Percentiles rank a stretch among this genome's conserved stretches.
These are phyloP conservation scores for Aureobasidium zeae DNA, from an alignment of 2,329 filamentous ascomycete species.

Conservation along the genomic window DNA sequence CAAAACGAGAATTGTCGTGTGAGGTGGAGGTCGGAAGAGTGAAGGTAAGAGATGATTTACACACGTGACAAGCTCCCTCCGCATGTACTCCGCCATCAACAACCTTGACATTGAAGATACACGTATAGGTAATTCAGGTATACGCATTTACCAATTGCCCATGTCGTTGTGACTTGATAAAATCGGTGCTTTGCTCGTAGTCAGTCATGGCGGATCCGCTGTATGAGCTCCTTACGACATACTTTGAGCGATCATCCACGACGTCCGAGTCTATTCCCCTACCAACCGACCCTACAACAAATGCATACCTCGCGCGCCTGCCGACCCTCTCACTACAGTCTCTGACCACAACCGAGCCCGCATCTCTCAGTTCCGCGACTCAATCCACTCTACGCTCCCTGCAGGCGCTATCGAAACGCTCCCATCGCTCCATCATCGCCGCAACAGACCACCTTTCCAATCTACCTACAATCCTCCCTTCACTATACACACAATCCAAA, in stretches of 20 bases:
- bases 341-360: conserved; percentile 65
- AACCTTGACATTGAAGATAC: no score
- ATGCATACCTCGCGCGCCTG: conserved; percentile 67
- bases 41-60: no score
- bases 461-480: conserved; percentile 61
- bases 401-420: conserved; percentile 81
- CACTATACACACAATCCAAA: conserved; percentile 54
- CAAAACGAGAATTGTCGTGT: no score
- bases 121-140: no score
- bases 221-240: conserved; percentile 61
- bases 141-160: background rate
- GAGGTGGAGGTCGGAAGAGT: no score
- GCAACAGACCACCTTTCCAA: conserved; percentile 71
- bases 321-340: conserved; percentile 66
- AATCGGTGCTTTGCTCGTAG: background rate
- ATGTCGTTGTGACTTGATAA: background rate
- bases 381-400: conserved; percentile 75
- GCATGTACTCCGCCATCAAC: no score
- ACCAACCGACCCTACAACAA: conserved; percentile 43
- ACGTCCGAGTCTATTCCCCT: conserved; percentile 27
- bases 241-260: conserved; percentile 40
- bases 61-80: no score
- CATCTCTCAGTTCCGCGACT: conserved; percentile 68
- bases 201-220: conserved; percentile 48
- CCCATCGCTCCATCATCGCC: conserved; percentile 72